Conservation (phyloP, 148 eudicot genomes). For the Rhododendron williamsianum region DNA sequence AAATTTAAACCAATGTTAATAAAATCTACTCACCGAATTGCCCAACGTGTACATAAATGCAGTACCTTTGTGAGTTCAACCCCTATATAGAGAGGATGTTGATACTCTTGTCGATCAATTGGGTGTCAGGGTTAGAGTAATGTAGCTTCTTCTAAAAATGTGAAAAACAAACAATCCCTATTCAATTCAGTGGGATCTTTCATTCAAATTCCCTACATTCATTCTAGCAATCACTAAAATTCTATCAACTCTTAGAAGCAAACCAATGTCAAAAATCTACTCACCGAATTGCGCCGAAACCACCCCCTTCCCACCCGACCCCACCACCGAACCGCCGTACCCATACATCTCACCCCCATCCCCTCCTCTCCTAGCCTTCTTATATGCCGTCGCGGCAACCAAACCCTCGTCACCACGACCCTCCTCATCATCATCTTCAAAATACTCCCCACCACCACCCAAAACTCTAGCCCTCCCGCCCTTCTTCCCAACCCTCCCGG, state of each 20-base stretch:
- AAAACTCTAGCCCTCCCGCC: constrained; percentile 22
- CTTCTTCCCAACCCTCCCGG: constrained; percentile 18
- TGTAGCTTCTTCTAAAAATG: background rate
- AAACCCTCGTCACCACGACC: constrained; percentile 26
- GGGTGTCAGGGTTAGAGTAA: background rate
- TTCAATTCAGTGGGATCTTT: background rate
- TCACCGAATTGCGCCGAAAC: constrained; percentile 30
- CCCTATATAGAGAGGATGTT: background rate
- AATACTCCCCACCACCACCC: constrained; percentile 35
- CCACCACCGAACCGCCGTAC: background rate
- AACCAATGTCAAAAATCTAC: constrained; percentile 10
- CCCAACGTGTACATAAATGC: background rate
- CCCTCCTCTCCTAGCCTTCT: constrained; percentile 32
- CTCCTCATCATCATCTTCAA: constrained; percentile 26
- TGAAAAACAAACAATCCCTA: no score
- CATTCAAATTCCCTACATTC: background rate
- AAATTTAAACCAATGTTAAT: no score
- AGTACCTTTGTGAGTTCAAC: background rate
- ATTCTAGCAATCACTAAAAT: background rate
- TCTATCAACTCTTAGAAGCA: background rate
- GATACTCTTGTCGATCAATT: background rate
- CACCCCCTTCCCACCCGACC: constrained; percentile 3
- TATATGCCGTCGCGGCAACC: constrained; percentile 17
- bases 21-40: no score
- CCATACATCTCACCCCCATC: constrained; percentile 12